phyloP scores from a whole-genome alignment of 1,139 yeast species.

The Diutina ranongensis region DNA sequence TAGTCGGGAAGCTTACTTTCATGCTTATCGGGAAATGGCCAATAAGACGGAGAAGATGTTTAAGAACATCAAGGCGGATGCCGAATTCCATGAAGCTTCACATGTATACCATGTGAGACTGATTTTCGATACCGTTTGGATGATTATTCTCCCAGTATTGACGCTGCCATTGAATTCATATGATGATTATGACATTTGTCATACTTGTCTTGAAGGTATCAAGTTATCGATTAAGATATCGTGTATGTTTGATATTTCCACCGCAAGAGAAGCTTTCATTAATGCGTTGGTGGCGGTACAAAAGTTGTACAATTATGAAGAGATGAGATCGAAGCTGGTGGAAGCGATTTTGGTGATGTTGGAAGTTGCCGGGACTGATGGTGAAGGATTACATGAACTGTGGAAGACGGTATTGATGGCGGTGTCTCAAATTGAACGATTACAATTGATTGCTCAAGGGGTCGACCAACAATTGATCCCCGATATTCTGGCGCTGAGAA shows the following conservation, averaged over 20 bases:
- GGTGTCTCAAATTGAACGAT: constrained; percentile 82
- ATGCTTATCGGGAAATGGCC: constrained; percentile 87
- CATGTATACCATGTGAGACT: constrained; percentile 88
- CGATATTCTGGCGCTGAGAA: constrained; percentile 58
- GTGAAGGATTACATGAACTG: constrained; percentile 52
- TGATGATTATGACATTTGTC: constrained; percentile 68
- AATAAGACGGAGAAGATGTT: constrained; percentile 81
- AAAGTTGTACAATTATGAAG: constrained; percentile 67
- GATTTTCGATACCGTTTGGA: constrained; percentile 91
- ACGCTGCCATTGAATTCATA: constrained; percentile 89
- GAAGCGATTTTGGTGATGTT: constrained; percentile 67
- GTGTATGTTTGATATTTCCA: constrained; percentile 71
- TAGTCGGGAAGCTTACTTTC: constrained; percentile 78
- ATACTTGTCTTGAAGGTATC: constrained; percentile 72
- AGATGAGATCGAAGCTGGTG: constrained; percentile 69
- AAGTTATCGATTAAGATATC: constrained; percentile 74
- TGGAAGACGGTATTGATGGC: constrained; percentile 82
- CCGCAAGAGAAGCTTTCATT: constrained; percentile 81
- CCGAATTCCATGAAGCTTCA: constrained; percentile 49
- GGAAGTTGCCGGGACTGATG: constrained; percentile 71
- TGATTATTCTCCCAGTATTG: constrained; percentile 89
- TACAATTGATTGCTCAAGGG: constrained; percentile 83
- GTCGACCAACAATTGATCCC: constrained; percentile 79
- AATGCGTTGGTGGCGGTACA: constrained; percentile 86
- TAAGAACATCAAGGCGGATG: constrained; percentile 35